These are phyloP conservation scores for Stentor coeruleus DNA, from an alignment of 73 alveolate genomes.

Conservation along the genomic window DNA sequence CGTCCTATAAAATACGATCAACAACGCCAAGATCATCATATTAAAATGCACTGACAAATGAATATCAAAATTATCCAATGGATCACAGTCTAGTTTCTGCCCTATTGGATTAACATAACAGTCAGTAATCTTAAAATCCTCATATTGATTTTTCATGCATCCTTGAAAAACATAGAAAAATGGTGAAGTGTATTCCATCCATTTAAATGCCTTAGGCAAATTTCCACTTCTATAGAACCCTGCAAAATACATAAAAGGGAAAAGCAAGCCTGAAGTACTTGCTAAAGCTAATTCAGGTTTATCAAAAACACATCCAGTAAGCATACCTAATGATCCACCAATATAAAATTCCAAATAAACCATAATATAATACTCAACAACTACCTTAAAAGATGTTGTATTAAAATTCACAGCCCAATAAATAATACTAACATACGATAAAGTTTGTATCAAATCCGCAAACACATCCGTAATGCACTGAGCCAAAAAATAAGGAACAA, in stretches of 20 bases:
- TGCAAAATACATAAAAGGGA: neutral
- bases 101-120: neutral
- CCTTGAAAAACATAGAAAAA: neutral
- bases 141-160: neutral
- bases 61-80: neutral
- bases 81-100: neutral
- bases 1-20: neutral
- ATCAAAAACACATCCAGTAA: neutral
- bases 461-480: neutral
- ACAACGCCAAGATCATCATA: neutral
- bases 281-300: neutral
- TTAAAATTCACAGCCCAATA: slow-evolving; percentile 6
- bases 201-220: neutral
- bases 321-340: slow-evolving; percentile 20
- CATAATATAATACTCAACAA: neutral
- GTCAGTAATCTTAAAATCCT: neutral
- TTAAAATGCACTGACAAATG: neutral
- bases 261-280: neutral
- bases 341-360: neutral
- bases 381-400: neutral
- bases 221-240: neutral
- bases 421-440: neutral
- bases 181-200: neutral
- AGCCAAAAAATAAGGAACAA: neutral
- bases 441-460: neutral